Evolutionary conservation across 2,329 filamentous ascomycete species (phyloP).

Genomic region (Beauveria varroae): DNA sequence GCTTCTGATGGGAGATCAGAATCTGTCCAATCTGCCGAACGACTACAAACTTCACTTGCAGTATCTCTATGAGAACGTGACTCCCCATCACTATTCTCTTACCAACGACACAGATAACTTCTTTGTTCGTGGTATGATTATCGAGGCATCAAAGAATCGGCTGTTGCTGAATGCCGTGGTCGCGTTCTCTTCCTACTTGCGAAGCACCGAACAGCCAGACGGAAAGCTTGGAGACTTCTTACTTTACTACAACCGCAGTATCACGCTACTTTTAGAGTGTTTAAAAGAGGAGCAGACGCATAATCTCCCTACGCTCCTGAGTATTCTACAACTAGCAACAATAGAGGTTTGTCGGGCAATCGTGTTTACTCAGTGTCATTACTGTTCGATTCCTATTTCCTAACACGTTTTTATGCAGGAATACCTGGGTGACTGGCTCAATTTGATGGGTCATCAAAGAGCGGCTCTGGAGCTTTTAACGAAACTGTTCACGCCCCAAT

Average conservation of each 20-base stretch:
- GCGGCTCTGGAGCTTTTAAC: slow-evolving; percentile 78
- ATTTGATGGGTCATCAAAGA: slow-evolving; percentile 84
- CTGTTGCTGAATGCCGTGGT: slow-evolving; percentile 80
- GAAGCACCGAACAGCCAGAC: slow-evolving; percentile 60
- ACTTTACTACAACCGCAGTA: slow-evolving; percentile 82
- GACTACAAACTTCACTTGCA: slow-evolving; percentile 73
- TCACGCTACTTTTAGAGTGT: slow-evolving; percentile 65
- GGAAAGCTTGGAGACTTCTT: slow-evolving; percentile 77
- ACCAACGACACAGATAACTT: slow-evolving; percentile 65
- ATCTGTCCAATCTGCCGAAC: slow-evolving; percentile 52
- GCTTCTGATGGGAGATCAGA: slow-evolving; percentile 19
- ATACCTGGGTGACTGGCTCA: slow-evolving; percentile 92
- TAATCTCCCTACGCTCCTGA: slow-evolving; percentile 68
- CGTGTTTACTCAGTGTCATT: neutral
- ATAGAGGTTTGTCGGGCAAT: slow-evolving; percentile 64
- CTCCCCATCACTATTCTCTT: slow-evolving; percentile 74
- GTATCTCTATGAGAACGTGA: slow-evolving; percentile 73
- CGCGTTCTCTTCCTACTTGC: slow-evolving; percentile 83
- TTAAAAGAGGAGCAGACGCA: slow-evolving; percentile 65
- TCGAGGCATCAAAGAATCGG: slow-evolving; percentile 65
- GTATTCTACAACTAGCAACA: slow-evolving; percentile 84
- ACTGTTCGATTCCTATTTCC: neutral
- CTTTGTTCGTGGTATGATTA: slow-evolving; percentile 62
- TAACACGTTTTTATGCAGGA: slow-evolving; percentile 49
- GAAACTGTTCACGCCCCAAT: slow-evolving; percentile 69